phyloP scores from a whole-genome alignment of 129 eudicot species.

The Apium graveolens region DNA sequence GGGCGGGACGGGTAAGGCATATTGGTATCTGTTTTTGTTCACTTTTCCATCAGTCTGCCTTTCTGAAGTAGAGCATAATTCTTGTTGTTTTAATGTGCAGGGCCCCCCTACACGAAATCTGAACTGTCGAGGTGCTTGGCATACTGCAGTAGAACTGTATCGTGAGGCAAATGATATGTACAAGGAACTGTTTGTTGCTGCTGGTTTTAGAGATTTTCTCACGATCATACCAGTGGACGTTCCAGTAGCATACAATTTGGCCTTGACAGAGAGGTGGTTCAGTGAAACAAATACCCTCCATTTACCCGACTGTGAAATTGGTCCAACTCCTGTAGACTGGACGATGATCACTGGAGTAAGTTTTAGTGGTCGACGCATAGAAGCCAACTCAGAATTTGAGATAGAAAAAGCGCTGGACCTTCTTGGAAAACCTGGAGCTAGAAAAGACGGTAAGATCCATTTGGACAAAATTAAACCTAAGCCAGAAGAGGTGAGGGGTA shows the following conservation, averaged over 20 bases:
- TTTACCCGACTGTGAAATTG: slow-evolving; percentile 7
- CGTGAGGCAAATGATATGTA: neutral
- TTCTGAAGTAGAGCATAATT: neutral
- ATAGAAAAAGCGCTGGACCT: slow-evolving; percentile 6
- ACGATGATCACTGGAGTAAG: slow-evolving; percentile 7
- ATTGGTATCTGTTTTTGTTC: neutral
- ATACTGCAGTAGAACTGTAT: slow-evolving; percentile 2
- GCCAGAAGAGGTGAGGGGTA: neutral
- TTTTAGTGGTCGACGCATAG: slow-evolving; percentile 2
- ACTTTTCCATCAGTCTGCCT: neutral
- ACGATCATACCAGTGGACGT: slow-evolving; percentile 3
- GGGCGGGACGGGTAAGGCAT: slow-evolving; percentile 8
- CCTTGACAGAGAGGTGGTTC: slow-evolving; percentile 17
- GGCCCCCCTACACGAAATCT: slow-evolving; percentile 9
- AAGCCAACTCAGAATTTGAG: neutral
- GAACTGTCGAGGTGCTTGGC: slow-evolving; percentile 11
- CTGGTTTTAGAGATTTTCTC: slow-evolving; percentile 13
- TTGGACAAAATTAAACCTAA: neutral
- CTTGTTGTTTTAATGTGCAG: slow-evolving; percentile 2
- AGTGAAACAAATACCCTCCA: slow-evolving; percentile 9
- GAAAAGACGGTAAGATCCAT: slow-evolving; percentile 3
- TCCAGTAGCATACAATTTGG: slow-evolving; percentile 11
- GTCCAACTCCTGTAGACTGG: slow-evolving; percentile 17
- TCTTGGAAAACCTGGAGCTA: slow-evolving; percentile 9
- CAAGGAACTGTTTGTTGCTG: slow-evolving; percentile 4